These are phyloP conservation scores for Colletotrichum melonis DNA, from an alignment of 2,329 filamentous ascomycete genomes.

Conservation along the genomic window DNA sequence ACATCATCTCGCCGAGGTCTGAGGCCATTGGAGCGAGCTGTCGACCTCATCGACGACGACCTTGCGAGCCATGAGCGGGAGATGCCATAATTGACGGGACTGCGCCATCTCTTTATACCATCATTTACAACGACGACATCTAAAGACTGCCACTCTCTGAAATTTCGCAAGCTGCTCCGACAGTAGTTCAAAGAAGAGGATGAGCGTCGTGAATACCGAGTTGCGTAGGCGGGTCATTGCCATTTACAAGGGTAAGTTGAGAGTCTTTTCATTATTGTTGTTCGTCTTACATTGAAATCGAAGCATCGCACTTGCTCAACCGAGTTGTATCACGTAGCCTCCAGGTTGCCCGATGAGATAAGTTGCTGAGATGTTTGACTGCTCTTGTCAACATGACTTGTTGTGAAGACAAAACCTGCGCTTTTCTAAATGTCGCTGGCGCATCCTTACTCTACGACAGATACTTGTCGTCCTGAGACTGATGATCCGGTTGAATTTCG, in stretches of 20 bases:
- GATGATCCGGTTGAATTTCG: no score
- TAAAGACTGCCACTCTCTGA: neutral
- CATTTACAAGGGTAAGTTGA: constrained; percentile 82
- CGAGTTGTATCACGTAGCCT: neutral
- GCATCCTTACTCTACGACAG: no score
- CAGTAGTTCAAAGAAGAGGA: neutral
- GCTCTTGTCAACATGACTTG: neutral
- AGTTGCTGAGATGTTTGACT: neutral
- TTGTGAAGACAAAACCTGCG: neutral
- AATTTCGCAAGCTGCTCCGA: no score
- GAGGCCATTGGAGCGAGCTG: neutral
- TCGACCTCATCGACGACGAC: constrained; percentile 10
- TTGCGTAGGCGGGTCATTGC: constrained; percentile 83
- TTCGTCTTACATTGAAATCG: neutral
- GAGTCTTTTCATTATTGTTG: neutral
- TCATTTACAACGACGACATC: neutral
- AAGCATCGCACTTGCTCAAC: neutral
- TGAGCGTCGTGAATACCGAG: constrained; percentile 55
- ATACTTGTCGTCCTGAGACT: no score
- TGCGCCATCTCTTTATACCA: neutral
- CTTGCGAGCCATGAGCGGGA: neutral
- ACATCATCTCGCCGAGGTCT: constrained; percentile 10
- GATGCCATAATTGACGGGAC: neutral
- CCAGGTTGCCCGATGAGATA: neutral
- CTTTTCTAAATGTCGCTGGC: no score